These are phyloP conservation scores for Stentor roeselii DNA, from an alignment of 73 alveolate genomes.

Conservation along the genomic window DNA sequence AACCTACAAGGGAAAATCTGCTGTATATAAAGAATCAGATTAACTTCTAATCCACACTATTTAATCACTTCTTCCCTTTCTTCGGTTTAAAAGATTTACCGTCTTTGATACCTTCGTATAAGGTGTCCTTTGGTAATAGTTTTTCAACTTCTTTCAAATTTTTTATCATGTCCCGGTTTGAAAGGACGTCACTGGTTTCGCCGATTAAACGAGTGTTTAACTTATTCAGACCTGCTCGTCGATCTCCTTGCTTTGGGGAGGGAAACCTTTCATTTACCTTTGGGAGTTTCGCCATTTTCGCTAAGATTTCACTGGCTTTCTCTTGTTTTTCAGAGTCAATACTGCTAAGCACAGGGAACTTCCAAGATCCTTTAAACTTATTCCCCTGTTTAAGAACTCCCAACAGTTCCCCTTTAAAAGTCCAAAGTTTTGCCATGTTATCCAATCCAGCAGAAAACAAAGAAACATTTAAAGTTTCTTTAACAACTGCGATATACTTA, in stretches of 20 bases:
- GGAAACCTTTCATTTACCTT: constrained; percentile 25
- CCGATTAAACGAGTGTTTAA: neutral
- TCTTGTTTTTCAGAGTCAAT: constrained; percentile 38
- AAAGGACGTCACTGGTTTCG: neutral
- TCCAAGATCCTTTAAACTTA: constrained; percentile 42
- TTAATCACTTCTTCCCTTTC: neutral
- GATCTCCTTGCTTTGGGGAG: constrained; percentile 1
- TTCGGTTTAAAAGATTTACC: constrained; percentile 2
- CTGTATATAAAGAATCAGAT: no score
- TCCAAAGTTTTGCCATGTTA: constrained; percentile 68
- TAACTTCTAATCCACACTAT: neutral
- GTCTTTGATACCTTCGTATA: neutral
- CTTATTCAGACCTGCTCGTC: constrained; percentile 8
- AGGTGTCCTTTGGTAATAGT: constrained; percentile 8
- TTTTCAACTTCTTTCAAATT: constrained; percentile 20
- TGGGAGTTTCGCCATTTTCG: constrained; percentile 14
- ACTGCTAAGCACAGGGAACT: constrained; percentile 38
- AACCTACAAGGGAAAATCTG: no score
- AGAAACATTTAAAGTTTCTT: constrained; percentile 43
- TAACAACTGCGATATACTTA: constrained; percentile 39
- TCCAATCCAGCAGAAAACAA: constrained; percentile 64
- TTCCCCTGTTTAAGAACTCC: constrained; percentile 63
- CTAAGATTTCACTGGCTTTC: constrained; percentile 45
- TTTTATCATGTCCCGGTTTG: constrained; percentile 2
- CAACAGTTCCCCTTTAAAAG: constrained; percentile 42